Evolutionary conservation across 805 yeast genomes (phyloP), one percentile per base, ranked within the genome.

Genomic region (Komagataella populi): DNA sequence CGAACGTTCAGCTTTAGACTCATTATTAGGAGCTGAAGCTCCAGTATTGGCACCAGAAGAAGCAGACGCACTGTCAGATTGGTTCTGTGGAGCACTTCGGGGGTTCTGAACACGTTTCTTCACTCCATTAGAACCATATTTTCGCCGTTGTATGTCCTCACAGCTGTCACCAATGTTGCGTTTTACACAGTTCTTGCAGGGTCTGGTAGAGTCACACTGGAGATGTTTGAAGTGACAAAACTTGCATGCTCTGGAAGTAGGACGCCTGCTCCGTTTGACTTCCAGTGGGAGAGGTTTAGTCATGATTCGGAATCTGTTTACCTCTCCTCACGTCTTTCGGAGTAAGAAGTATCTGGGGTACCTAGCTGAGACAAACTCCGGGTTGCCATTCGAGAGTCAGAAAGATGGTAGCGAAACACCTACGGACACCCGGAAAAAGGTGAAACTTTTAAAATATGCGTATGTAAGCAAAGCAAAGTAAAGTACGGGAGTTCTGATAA

Each of bases 211-310:
- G 54, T 84, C 85, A 62, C 91, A 84, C 57, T 84, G 90, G 12
- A 84, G 69, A 58, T 84, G 93, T 56, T 84, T 84, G 23, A 72
- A 65, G 60, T 84, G 88, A 62, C 91, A 84, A 60, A 83, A 82
- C 17, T 72, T 72, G 59, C 93, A 84, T 1, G 91, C 93, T 48
- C 83, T 72, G 6, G 77, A 67, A 1, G 84, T 80, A 4, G 89
- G 87, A 55, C 72, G 78, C 47, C 91, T 64, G 44, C 64, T 67
- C 46, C 66, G 68, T 60, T 78, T 82, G 56, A 81, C 75, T 50
- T 72, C 75, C 10, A 65, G 63, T 1, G 82, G 71, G 22, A 83
- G 74, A 55, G 71, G 74, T 60, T 79, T 81, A 0, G 90, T 83
- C 89, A 83, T 83, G 48, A 20, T 20, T 20, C 20, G 20, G 20